Evolutionary conservation across 179 eudicot genomes (phyloP), one percentile per base, ranked within the genome.

Genomic region (Nepenthes alata): DNA sequence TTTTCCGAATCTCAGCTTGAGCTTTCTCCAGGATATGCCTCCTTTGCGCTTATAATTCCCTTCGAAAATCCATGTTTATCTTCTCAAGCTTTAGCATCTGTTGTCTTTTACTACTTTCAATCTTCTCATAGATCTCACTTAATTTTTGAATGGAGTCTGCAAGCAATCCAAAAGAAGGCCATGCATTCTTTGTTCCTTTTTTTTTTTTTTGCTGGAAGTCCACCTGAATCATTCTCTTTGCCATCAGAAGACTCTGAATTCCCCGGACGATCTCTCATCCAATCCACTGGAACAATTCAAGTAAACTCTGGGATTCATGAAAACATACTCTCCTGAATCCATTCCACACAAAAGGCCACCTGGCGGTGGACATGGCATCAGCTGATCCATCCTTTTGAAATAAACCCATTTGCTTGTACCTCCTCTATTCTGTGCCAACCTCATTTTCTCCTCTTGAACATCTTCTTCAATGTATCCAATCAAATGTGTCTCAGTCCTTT

Each of bases 311-410:
- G 86, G 89, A 60, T 85, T 77, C 96, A 79, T 83, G 70, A 91
- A 88, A 11, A 91, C 94, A 44, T 83, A 91, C 75, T 88, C 96
- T 55, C 97, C 97, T 0, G 97, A 85, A 65, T 91, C 97, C 67
- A 91, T 52, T 51, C 97, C 97, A 72, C 97, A 88, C 7, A 88
- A 80, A 37, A 91, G 74, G 34, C 89, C 83, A 2, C 71, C 9
- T 59, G 70, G 83, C 39, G 76, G 83, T 3, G 79, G 73, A 14
- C 81, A 63, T 13, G 78, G 67, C 84, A 91, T 39, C 77, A 91
- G 72, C 78, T 64, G 72, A 74, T 91, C 96, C 94, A 91, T 80
- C 73, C 79, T 91, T 62, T 66, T 83, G 62, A 81, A 85, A 58
- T 76, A 82, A 13, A 70, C 79, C 96, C 97, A 91, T 37, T 85